These are phyloP conservation scores for Erodium chrysanthum DNA, from an alignment of 441 rosid species.

Conservation along the genomic window DNA sequence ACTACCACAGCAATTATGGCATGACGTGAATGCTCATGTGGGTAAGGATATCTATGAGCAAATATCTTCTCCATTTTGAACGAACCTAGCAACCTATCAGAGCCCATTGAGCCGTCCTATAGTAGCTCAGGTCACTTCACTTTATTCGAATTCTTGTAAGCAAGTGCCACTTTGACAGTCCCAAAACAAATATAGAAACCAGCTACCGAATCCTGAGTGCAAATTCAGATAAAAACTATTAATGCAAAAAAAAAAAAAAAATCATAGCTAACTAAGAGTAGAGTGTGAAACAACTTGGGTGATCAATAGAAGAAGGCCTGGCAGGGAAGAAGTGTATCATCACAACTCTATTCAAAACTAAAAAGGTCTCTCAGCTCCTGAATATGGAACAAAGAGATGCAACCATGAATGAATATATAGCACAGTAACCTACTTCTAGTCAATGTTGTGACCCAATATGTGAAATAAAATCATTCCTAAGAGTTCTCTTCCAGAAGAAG, in stretches of 20 bases:
- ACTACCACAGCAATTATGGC: slow-evolving; percentile 84
- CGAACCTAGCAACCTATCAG: slow-evolving; percentile 43
- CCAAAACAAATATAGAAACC: slow-evolving; percentile 21
- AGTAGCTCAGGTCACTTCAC: slow-evolving; percentile 9
- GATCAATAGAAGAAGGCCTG: background rate
- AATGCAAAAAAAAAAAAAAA: background rate
- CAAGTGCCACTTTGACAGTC: slow-evolving; percentile 19
- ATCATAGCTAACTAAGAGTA: background rate
- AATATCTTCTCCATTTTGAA: slow-evolving; percentile 80
- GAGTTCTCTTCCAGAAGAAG: no score
- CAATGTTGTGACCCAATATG: background rate
- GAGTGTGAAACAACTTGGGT: background rate
- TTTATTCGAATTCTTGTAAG: slow-evolving; percentile 19
- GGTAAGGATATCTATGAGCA: slow-evolving; percentile 79
- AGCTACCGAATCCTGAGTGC: slow-evolving; percentile 25
- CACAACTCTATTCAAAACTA: background rate
- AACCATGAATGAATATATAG: background rate
- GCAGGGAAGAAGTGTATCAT: background rate
- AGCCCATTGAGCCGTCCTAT: slow-evolving; percentile 36
- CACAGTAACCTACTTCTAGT: background rate
- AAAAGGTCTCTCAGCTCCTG: background rate
- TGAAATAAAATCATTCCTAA: background rate
- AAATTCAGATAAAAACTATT: slow-evolving; percentile 18
- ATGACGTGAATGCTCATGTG: slow-evolving; percentile 97
- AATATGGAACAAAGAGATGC: background rate